Base-by-base conservation (phyloP, 2,329 filamentous ascomycete genomes). In the Stylonectria norvegica region DNA sequence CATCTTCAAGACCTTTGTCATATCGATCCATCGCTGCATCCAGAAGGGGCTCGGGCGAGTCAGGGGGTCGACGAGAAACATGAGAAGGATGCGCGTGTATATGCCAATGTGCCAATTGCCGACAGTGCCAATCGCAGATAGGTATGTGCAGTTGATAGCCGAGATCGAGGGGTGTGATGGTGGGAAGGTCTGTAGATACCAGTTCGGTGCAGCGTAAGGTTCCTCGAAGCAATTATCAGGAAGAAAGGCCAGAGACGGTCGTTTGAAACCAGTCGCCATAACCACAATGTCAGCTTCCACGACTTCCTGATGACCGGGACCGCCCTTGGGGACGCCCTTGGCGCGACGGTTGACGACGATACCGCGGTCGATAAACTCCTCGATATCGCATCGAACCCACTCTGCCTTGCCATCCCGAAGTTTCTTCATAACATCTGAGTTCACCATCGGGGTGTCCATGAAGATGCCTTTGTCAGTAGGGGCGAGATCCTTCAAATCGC, bases 51-150 rank as follows among this genome's bases (percentile, higher is more conserved):
- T 76, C 0, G 89, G 88, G 0, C 85, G 75, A 0, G 86, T 83
- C 16, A 91, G 67, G 0, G 87, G 87, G 55, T 94, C 88, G 11
- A 84, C 73, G 39, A 94, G 73, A 60, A 93, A 93, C 86, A 93
- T 91, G 52, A 94, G 76, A 5, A 94, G 69, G 48, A 94, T 85
- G 5, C 89, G 76, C 0, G 87, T 94, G 67, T 93, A 94, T 55
- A 94, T 91, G 4, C 88, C 89, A 32, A 94, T 91, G 56, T 94
- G 88, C 75, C 86, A 91, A 62, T 93, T 90, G 0, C 88, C 85
- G 2, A 93, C 86, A 0, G 84, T 85, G 1, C 86, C 87, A 42
- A 93, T 90, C 4, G 82, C 87, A 38, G 85, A 81, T 40, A 89
- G 71, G 51, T 90, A 94, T 0, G 87, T 93, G 69, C 84, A 76